phyloP scores from a whole-genome alignment of 2,329 filamentous ascomycete species.

The Ophiostoma angusticollis region DNA sequence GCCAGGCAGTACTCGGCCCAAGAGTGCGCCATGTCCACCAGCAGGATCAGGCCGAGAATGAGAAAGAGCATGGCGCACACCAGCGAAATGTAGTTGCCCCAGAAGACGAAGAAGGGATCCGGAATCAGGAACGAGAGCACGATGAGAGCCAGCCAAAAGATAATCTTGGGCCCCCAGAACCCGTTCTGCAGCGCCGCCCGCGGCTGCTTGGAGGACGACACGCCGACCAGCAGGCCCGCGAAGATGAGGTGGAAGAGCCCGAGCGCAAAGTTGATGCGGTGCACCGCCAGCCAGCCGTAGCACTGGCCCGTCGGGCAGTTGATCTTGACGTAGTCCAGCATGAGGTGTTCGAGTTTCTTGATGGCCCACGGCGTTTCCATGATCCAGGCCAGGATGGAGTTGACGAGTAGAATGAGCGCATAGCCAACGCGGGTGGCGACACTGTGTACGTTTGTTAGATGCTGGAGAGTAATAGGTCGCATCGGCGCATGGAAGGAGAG shows the following conservation, averaged over 20 bases:
- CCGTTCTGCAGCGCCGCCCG: slow-evolving; percentile 88
- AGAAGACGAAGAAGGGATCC: slow-evolving; percentile 86
- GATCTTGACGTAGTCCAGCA: slow-evolving; percentile 92
- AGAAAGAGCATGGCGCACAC: slow-evolving; percentile 85
- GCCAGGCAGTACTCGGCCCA: slow-evolving; percentile 95
- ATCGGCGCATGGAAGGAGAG: not conserved
- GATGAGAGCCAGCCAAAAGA: slow-evolving; percentile 76
- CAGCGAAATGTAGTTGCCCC: slow-evolving; percentile 89
- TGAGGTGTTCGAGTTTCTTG: slow-evolving; percentile 83
- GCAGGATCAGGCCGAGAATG: slow-evolving; percentile 76
- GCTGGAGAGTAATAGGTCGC: not conserved
- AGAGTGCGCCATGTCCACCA: slow-evolving; percentile 89
- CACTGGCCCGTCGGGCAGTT: slow-evolving; percentile 83
- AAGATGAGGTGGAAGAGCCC: slow-evolving; percentile 86
- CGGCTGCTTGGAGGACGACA: slow-evolving; percentile 74
- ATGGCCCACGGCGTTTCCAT: slow-evolving; percentile 99
- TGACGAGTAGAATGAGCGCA: slow-evolving; percentile 84
- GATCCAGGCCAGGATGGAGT: slow-evolving; percentile 95
- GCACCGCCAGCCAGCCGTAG: slow-evolving; percentile 90
- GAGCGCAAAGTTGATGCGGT: slow-evolving; percentile 95
- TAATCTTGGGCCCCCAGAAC: slow-evolving; percentile 96
- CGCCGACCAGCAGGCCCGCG: slow-evolving; percentile 72
- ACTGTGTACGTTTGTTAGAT: slow-evolving; percentile 31
- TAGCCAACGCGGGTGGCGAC: slow-evolving; percentile 96
- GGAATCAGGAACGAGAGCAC: slow-evolving; percentile 93